Base-by-base conservation (phyloP, 2,329 filamentous ascomycete genomes). In the Ceratocystiopsis sp. region DNA sequence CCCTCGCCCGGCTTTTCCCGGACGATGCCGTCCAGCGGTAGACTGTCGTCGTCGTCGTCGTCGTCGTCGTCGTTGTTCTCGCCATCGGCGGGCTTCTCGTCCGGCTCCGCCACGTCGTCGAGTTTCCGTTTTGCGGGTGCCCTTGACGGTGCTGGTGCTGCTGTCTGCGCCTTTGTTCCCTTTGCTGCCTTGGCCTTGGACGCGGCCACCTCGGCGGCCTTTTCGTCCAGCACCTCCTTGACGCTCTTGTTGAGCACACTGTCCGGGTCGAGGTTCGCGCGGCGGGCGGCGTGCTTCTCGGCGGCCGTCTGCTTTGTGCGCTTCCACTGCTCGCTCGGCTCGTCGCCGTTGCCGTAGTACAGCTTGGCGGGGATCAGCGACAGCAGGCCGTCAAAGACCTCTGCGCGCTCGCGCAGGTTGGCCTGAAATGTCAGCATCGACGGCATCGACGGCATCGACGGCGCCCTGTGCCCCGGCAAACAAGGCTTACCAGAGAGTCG, bases 271-370 rank as follows among this genome's bases (percentile, higher is more conserved):
- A 96, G 72, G 64, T 95, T 96, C 47, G 82, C 84, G 12, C 46
- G 46, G 37, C 49, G 44, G 13, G 52, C 52, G 14, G 51, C 51
- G 57, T 80, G 74, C 64, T 86, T 86, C 61, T 94, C 74, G 60
- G 85, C 82, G 59, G 93, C 94, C 41, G 85, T 89, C 64, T 96
- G 87, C 67, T 96, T 96, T 65, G 91, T 93, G 57, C 80, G 80
- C 59, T 79, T 78, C 85, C 86, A 93, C 78, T 95, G 85, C 54
- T 91, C 82, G 61, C 72, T 85, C 49, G 73, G 81, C 57, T 93
- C 85, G 59, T 87, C 78, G 44, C 80, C 84, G 58, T 87, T 78
- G 45, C 80, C 84, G 54, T 93, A 94, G 63, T 94, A 94, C 54
- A 85, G 77, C 62, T 91, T 87, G 48, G 85, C 84, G 36, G 87